phyloP scores from a whole-genome alignment of 345 rosid species.

The Corchorus capsularis region DNA sequence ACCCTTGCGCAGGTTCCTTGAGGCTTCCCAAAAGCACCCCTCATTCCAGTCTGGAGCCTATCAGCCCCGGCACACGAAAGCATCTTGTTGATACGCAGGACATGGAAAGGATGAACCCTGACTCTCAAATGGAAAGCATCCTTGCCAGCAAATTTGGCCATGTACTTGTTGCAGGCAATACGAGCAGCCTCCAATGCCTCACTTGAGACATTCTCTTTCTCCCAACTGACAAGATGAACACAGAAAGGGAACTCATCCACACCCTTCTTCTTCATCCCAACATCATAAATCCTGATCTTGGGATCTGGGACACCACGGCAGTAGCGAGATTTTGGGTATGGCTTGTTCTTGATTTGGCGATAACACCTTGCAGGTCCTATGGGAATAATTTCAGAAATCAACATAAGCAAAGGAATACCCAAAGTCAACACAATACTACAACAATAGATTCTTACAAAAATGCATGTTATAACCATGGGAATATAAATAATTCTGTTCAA shows the following conservation, averaged over 20 bases:
- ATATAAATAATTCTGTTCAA: not conserved
- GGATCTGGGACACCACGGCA: constrained; percentile 70
- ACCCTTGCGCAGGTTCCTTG: constrained; percentile 59
- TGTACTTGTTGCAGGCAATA: constrained; percentile 70
- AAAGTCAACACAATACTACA: not conserved
- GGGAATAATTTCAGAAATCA: not conserved
- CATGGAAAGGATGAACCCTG: constrained; percentile 66
- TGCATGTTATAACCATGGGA: not conserved
- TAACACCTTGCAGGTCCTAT: constrained; percentile 45
- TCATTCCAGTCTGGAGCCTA: constrained; percentile 65
- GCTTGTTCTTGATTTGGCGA: constrained; percentile 63
- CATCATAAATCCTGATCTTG: constrained; percentile 64
- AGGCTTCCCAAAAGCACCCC: constrained; percentile 68
- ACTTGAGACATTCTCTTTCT: constrained; percentile 66
- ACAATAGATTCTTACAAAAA: not conserved
- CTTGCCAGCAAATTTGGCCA: constrained; percentile 61
- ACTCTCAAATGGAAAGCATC: constrained; percentile 63
- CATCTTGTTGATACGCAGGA: constrained; percentile 63
- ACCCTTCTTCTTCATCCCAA: constrained; percentile 66
- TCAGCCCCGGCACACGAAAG: constrained; percentile 77
- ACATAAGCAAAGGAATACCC: not conserved
- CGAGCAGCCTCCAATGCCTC: constrained; percentile 70
- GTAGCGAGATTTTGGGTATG: constrained; percentile 58
- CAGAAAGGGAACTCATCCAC: constrained; percentile 70
- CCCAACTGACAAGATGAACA: constrained; percentile 69